These are phyloP conservation scores for Sphaerulina populicola DNA, from an alignment of 2,329 filamentous ascomycete species.

Conservation along the genomic window DNA sequence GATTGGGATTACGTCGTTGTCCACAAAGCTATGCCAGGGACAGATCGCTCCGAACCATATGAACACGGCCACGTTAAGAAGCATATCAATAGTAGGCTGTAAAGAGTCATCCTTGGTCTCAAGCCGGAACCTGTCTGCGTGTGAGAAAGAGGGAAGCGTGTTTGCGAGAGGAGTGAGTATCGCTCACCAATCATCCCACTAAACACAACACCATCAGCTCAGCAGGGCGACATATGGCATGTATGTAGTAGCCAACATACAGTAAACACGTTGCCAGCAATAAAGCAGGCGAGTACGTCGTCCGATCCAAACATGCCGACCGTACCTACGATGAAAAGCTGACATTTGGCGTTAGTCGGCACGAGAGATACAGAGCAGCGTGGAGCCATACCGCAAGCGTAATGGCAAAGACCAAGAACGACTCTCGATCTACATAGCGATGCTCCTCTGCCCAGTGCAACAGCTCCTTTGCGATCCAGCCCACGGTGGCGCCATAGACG, in stretches of 20 bases:
- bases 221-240: too few species aligned
- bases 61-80: conserved; percentile 81
- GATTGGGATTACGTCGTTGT: conserved; percentile 62
- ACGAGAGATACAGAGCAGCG: neutral
- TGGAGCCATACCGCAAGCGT: conserved; percentile 56
- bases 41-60: conserved; percentile 80
- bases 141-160: neutral
- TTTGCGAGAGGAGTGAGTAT: neutral
- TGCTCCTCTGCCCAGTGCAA: conserved; percentile 76
- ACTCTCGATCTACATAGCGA: conserved; percentile 76
- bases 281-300: conserved; percentile 84
- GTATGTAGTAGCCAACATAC: too few species aligned
- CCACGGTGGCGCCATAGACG: conserved; percentile 66
- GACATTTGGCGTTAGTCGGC: neutral
- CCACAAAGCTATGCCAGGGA: conserved; percentile 65
- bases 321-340: conserved; percentile 76
- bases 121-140: conserved; percentile 68
- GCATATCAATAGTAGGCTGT: conserved; percentile 92
- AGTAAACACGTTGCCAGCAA: conserved; percentile 83
- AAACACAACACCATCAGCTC: too few species aligned
- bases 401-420: conserved; percentile 79
- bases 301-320: conserved; percentile 81
- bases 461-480: conserved; percentile 72
- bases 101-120: conserved; percentile 84
- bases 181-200: conserved; percentile 40